A percentile compares a stretch with the other conserved stretches of the same genome.
These are phyloP conservation scores for Diaporthe citriasiana DNA, from an alignment of 2,329 filamentous ascomycete genomes.

Conservation along the genomic window DNA sequence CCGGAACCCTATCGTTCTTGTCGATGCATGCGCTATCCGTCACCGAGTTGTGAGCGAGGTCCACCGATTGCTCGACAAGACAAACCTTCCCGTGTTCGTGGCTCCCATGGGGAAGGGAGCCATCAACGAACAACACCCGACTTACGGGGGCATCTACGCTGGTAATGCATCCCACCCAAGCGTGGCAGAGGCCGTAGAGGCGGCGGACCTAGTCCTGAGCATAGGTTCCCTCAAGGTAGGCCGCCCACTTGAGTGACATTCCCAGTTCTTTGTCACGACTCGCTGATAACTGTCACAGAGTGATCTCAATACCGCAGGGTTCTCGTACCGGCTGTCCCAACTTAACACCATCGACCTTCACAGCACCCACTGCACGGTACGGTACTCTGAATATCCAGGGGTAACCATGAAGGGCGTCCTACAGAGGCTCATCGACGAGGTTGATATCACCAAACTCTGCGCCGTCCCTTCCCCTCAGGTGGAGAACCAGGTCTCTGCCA, in stretches of 20 bases:
- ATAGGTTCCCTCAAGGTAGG: constrained; percentile 73
- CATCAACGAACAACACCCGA: constrained; percentile 81
- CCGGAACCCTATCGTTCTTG: constrained; percentile 81
- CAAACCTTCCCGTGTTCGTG: constrained; percentile 85
- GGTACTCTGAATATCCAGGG: constrained; percentile 83
- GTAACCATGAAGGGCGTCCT: constrained; percentile 85
- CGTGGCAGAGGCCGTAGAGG: constrained; percentile 75
- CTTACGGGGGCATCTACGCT: constrained; percentile 87
- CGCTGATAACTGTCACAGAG: constrained; percentile 59
- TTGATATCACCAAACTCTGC: constrained; percentile 71
- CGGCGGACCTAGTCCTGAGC: constrained; percentile 77
- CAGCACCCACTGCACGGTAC: constrained; percentile 78
- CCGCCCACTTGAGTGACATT: too few relatives aligned
- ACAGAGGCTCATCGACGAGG: constrained; percentile 73
- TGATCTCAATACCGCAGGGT: constrained; percentile 87
- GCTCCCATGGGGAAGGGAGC: constrained; percentile 92
- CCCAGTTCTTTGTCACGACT: not conserved
- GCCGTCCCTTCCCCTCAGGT: constrained; percentile 67
- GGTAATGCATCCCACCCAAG: constrained; percentile 80
- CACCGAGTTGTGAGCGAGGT: constrained; percentile 81
- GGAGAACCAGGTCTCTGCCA: constrained; percentile 62
- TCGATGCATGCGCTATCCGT: constrained; percentile 86
- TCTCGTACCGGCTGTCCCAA: constrained; percentile 83
- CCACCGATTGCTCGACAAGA: constrained; percentile 79
- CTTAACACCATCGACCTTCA: constrained; percentile 87